Percentiles rank a stretch among this genome's conserved stretches.
These are phyloP conservation scores for Xylaria sp. DNA, from an alignment of 2,329 filamentous ascomycete genomes.

Conservation along the genomic window DNA sequence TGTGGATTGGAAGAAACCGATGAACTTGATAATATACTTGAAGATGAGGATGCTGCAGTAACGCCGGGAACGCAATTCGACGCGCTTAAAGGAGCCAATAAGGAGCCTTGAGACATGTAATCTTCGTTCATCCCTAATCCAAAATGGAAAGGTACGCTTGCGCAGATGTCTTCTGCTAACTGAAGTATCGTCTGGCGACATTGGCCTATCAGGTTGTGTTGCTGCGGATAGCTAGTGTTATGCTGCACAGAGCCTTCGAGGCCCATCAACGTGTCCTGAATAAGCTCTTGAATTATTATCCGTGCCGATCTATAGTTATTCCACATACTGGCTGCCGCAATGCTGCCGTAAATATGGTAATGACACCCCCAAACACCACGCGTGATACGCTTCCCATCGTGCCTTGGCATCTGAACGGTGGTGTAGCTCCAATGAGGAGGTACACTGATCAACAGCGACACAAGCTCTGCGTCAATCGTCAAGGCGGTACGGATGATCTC, in stretches of 20 bases:
- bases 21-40: background rate
- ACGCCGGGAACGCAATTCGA: background rate
- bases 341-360: slow-evolving; percentile 13
- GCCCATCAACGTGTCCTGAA: slow-evolving; percentile 1
- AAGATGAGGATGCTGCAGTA: background rate
- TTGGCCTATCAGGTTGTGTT: slow-evolving; percentile 1
- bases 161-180: slow-evolving; percentile 9
- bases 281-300: slow-evolving; percentile 20
- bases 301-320: slow-evolving; percentile 15
- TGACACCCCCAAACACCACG: slow-evolving; percentile 5
- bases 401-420: background rate
- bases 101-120: background rate
- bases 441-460: slow-evolving; percentile 12
- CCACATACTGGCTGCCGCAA: slow-evolving; percentile 14
- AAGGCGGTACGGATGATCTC: slow-evolving; percentile 14
- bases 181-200: slow-evolving; percentile 11
- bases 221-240: slow-evolving; percentile 1
- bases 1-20: background rate
- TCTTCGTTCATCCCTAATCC: slow-evolving; percentile 1
- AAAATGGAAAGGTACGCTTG: slow-evolving; percentile 14
- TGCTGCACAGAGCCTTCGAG: background rate
- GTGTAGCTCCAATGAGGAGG: slow-evolving; percentile 5
- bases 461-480: slow-evolving; percentile 10
- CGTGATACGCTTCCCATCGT: slow-evolving; percentile 10
- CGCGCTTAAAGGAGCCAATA: background rate